Evolutionary conservation across 768 basidiomycete species (phyloP).

Genomic region (Gyrodon lividus): DNA sequence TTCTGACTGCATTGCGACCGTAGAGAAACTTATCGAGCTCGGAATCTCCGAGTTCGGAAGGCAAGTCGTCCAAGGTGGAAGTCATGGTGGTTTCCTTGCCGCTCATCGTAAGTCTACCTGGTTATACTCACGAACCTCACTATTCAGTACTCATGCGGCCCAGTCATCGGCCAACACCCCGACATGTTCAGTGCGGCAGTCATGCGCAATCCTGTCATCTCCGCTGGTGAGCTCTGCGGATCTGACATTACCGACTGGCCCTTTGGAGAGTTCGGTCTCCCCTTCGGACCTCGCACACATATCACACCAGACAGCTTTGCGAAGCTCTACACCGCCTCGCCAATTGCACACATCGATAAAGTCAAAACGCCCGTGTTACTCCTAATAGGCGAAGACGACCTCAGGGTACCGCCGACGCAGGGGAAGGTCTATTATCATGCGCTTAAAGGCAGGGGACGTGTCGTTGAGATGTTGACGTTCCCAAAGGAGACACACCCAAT

Average conservation of each 20-base stretch:
- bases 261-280: constrained; percentile 40
- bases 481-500: constrained; percentile 62
- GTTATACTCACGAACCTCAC: background rate
- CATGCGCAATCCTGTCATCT: constrained; percentile 70
- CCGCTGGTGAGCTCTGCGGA: constrained; percentile 50
- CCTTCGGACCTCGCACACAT: constrained; percentile 34
- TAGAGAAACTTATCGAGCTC: constrained; percentile 46
- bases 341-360: constrained; percentile 50
- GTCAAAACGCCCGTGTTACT: constrained; percentile 56
- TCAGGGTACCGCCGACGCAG: constrained; percentile 62
- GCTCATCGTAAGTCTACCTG: constrained; percentile 48
- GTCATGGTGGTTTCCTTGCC: constrained; percentile 67
- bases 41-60: constrained; percentile 52
- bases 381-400: constrained; percentile 58
- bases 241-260: constrained; percentile 74
- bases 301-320: constrained; percentile 47
- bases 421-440: constrained; percentile 65
- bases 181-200: constrained; percentile 60
- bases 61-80: constrained; percentile 61
- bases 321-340: constrained; percentile 49
- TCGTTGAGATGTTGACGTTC: constrained; percentile 60
- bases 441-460: constrained; percentile 44
- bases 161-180: constrained; percentile 66
- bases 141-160: background rate
- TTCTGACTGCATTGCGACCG: constrained; percentile 57